phyloP scores from a whole-genome alignment of 1,284 basidiomycete genomes.

The Sporisorium iseilematis-ciliati region DNA sequence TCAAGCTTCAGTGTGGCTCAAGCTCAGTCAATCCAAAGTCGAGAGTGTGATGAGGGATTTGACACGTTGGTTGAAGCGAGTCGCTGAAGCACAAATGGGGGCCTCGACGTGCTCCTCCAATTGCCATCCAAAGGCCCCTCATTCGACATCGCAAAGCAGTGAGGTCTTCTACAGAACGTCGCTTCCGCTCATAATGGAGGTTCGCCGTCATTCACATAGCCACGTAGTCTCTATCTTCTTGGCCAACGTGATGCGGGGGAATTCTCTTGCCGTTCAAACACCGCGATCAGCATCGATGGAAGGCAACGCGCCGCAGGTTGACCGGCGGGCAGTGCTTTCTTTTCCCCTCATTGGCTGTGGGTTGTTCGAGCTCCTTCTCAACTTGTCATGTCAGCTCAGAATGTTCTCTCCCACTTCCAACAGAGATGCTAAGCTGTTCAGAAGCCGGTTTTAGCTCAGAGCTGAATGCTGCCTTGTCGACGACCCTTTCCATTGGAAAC shows the following conservation, averaged over 20 bases:
- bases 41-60: background rate
- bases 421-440: background rate
- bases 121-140: background rate
- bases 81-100: background rate
- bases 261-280: background rate
- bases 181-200: no score
- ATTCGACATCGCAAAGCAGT: background rate
- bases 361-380: no score
- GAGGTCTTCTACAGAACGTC: no score
- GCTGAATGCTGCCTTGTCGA: background rate
- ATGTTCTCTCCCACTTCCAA: no score
- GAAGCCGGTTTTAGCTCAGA: background rate
- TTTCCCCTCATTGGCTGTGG: no score
- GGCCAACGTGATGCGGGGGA: background rate
- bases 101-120: background rate
- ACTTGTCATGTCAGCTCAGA: background rate
- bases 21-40: background rate
- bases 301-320: constrained; percentile 3
- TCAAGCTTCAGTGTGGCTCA: background rate
- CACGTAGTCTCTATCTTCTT: background rate
- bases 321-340: constrained; percentile 12
- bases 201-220: constrained; percentile 5
- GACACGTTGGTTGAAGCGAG: background rate
- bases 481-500: background rate
- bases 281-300: background rate